Conservation (phyloP, 108 stramenopile genomes). For the Epithemia pelagica region DNA sequence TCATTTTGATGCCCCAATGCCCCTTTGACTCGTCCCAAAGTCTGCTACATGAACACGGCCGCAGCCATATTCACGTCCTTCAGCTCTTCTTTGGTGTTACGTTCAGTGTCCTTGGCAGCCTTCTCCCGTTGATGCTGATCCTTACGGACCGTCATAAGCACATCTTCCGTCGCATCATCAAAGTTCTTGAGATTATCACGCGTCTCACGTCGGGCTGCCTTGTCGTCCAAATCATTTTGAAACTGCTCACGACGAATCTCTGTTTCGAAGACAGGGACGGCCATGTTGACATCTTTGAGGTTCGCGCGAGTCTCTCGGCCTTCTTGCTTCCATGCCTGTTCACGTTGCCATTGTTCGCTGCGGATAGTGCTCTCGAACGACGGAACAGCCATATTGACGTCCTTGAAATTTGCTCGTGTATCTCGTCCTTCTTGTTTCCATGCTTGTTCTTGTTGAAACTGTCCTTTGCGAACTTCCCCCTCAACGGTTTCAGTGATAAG, state of each 20-base stretch:
- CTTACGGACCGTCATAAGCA: slow-evolving; percentile 12
- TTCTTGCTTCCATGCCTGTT: slow-evolving; percentile 16
- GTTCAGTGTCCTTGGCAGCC: slow-evolving; percentile 4
- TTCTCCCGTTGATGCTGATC: slow-evolving; percentile 22
- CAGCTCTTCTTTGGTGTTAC: slow-evolving; percentile 11
- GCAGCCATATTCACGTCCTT: slow-evolving; percentile 22
- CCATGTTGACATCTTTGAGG: slow-evolving; percentile 22
- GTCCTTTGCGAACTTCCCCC: slow-evolving; percentile 28
- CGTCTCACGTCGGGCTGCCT: slow-evolving; percentile 15
- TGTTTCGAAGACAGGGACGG: slow-evolving; percentile 24
- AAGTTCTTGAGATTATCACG: neutral
- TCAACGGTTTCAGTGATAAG: slow-evolving; percentile 36
- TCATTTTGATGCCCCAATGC: too few species aligned
- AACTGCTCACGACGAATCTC: slow-evolving; percentile 30
- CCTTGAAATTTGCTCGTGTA: slow-evolving; percentile 1
- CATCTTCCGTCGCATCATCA: slow-evolving; percentile 20
- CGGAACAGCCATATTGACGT: slow-evolving; percentile 1
- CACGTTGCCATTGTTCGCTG: slow-evolving; percentile 31
- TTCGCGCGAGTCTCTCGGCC: neutral
- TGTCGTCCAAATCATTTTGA: slow-evolving; percentile 23
- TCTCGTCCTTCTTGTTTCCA: slow-evolving; percentile 17
- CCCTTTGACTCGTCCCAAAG: too few species aligned
- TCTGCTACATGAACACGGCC: neutral
- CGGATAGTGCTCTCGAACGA: slow-evolving; percentile 19
- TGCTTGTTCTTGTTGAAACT: slow-evolving; percentile 29